phyloP scores from a whole-genome alignment of 306 rosid genomes.

The Vachellia collinsii region DNA sequence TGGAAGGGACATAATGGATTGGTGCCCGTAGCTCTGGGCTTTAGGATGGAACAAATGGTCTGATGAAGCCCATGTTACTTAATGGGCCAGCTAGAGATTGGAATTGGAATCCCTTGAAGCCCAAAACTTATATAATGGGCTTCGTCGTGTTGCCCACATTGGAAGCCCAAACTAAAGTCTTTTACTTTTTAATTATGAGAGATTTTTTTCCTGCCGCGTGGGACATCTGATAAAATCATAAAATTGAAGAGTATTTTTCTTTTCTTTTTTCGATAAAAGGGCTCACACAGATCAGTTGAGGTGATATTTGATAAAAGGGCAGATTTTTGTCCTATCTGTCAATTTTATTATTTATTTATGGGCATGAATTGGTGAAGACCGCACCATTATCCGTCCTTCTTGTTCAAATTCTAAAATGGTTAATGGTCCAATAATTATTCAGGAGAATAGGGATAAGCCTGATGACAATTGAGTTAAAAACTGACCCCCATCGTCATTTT shows the following conservation, averaged over 20 bases:
- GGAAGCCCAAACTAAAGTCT: no score
- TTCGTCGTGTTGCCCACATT: background rate
- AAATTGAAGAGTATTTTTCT: background rate
- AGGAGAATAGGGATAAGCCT: constrained; percentile 37
- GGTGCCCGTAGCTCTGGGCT: background rate
- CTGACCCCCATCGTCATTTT: constrained; percentile 40
- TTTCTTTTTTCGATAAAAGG: no score
- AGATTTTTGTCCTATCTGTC: background rate
- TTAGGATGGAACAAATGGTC: background rate
- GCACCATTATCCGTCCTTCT: constrained; percentile 29
- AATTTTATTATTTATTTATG: background rate
- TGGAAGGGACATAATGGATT: background rate
- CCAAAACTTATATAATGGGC: background rate
- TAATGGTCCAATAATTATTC: constrained; percentile 38
- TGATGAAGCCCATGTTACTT: background rate
- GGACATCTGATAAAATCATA: no score
- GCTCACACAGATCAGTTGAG: background rate
- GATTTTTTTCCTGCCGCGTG: no score
- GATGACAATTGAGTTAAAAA: constrained; percentile 36
- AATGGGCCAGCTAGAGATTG: background rate
- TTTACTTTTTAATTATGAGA: no score
- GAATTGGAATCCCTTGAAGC: background rate
- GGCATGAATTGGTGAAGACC: constrained; percentile 1
- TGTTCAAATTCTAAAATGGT: constrained; percentile 40
- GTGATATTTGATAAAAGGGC: background rate